These are phyloP conservation scores for Myxozyma udenii DNA, from an alignment of 805 yeast species.

Conservation along the genomic window DNA sequence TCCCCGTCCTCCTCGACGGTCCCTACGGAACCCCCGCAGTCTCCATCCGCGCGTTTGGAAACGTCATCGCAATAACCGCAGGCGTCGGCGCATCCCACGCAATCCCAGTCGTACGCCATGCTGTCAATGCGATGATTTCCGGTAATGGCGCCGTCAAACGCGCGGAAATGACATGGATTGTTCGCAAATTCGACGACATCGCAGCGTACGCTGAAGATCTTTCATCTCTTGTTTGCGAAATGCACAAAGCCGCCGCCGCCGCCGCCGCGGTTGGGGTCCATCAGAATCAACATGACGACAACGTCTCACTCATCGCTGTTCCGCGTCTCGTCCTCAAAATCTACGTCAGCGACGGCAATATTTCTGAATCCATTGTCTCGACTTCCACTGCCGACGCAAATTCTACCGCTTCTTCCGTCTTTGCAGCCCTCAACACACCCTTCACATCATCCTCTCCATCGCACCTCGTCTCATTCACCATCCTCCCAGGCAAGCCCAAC, in stretches of 20 bases:
- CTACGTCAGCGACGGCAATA: not conserved
- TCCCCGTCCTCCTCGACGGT: constrained; percentile 46
- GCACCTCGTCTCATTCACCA: not conserved
- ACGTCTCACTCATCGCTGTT: not conserved
- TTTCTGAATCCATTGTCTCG: not conserved
- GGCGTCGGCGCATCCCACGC: constrained; percentile 50
- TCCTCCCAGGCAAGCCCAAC: constrained; percentile 10
- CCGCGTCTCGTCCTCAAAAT: not conserved
- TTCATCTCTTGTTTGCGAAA: not conserved
- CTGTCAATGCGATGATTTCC: no score
- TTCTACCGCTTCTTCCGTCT: not conserved
- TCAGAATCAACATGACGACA: not conserved
- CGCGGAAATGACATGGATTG: constrained; percentile 6
- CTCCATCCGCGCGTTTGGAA: constrained; percentile 45
- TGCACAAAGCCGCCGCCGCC: not conserved
- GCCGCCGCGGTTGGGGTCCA: not conserved
- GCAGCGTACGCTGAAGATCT: not conserved
- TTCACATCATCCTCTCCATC: not conserved
- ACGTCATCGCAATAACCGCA: constrained; percentile 42
- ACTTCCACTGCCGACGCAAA: not conserved
- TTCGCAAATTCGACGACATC: not conserved
- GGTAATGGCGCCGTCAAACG: not conserved
- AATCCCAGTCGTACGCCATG: constrained; percentile 40
- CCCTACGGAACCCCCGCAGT: constrained; percentile 49
- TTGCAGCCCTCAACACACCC: not conserved